A percentile compares a stretch with the other conserved stretches of the same genome.
Evolutionary conservation across 1,284 basidiomycete species (phyloP).

Genomic region (Trametes polyzona): DNA sequence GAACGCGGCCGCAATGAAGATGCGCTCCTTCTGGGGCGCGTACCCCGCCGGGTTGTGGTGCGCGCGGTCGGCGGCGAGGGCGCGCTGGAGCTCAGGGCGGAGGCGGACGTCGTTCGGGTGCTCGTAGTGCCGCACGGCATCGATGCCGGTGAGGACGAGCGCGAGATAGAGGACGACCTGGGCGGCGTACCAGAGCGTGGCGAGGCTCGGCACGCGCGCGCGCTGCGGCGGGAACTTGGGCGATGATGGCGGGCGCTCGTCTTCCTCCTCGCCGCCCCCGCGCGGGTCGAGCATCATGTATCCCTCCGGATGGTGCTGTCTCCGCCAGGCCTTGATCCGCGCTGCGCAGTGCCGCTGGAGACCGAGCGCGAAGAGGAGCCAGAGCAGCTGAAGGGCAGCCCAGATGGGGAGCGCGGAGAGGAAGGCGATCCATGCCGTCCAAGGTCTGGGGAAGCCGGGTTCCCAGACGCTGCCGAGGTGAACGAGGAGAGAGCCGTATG

Average conservation of each 20-base stretch:
- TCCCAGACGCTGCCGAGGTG: constrained; percentile 22
- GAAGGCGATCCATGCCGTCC: constrained; percentile 26
- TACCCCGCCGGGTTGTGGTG: constrained; percentile 30
- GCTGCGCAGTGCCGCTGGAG: constrained; percentile 3
- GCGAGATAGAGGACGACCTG: constrained; percentile 23
- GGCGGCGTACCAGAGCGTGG: constrained; percentile 14
- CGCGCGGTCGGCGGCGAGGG: constrained; percentile 25
- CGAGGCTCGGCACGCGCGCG: constrained; percentile 3
- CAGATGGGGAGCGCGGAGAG: constrained; percentile 25
- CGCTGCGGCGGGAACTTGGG: background rate
- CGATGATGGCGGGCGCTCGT: constrained; percentile 1
- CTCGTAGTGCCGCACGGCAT: constrained; percentile 31
- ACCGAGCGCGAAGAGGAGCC: constrained; percentile 15
- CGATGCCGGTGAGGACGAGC: constrained; percentile 24
- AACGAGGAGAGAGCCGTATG: constrained; percentile 7
- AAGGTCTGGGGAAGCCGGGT: constrained; percentile 25
- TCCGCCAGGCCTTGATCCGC: constrained; percentile 1
- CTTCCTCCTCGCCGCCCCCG: constrained; percentile 7
- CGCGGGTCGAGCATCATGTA: constrained; percentile 22
- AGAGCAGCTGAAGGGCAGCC: constrained; percentile 24
- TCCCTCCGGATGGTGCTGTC: constrained; percentile 13
- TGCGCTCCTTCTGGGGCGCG: constrained; percentile 33
- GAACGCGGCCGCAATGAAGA: constrained; percentile 46
- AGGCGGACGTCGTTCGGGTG: constrained; percentile 35
- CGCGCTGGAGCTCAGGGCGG: constrained; percentile 27